phyloP scores from a whole-genome alignment of 2,329 filamentous ascomycete species.

The Myriosclerotinia curreyana region DNA sequence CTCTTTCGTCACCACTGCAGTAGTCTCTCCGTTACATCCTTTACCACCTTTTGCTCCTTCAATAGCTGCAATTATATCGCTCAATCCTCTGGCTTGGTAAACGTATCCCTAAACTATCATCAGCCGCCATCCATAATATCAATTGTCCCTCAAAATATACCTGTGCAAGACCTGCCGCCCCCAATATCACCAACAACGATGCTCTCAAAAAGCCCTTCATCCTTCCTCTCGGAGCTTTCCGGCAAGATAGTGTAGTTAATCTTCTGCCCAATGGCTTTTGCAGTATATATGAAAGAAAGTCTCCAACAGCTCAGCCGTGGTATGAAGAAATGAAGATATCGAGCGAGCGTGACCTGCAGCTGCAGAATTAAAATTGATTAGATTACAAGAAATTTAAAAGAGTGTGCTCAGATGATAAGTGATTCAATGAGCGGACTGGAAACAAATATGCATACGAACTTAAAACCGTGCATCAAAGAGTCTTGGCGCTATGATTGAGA shows the following conservation, averaged over 20 bases:
- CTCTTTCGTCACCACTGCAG: slow-evolving; percentile 6
- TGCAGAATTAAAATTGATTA: slow-evolving; percentile 31
- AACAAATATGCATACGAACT: slow-evolving; percentile 30
- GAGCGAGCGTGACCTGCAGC: slow-evolving; percentile 37
- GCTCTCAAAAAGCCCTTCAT: slow-evolving; percentile 33
- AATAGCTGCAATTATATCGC: slow-evolving; percentile 29
- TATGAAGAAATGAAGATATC: slow-evolving; percentile 26
- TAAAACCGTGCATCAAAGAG: slow-evolving; percentile 29
- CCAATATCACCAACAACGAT: slow-evolving; percentile 29
- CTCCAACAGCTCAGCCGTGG: slow-evolving; percentile 36
- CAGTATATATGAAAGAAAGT: slow-evolving; percentile 26
- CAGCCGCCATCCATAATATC: neutral
- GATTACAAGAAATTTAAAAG: slow-evolving; percentile 24
- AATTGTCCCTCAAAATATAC: slow-evolving; percentile 20
- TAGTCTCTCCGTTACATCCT: slow-evolving; percentile 14
- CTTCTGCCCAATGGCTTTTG: neutral
- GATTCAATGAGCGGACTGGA: slow-evolving; percentile 25
- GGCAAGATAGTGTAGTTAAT: neutral
- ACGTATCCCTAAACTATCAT: slow-evolving; percentile 15
- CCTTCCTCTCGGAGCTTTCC: neutral
- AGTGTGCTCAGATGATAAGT: slow-evolving; percentile 25
- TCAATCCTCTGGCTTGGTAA: slow-evolving; percentile 10
- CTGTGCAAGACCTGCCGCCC: slow-evolving; percentile 29
- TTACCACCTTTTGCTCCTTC: slow-evolving; percentile 24
- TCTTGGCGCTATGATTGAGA: slow-evolving; percentile 29